Evolutionary conservation across 2,329 filamentous ascomycete genomes (phyloP).

Genomic region (Pyricularia sp.): DNA sequence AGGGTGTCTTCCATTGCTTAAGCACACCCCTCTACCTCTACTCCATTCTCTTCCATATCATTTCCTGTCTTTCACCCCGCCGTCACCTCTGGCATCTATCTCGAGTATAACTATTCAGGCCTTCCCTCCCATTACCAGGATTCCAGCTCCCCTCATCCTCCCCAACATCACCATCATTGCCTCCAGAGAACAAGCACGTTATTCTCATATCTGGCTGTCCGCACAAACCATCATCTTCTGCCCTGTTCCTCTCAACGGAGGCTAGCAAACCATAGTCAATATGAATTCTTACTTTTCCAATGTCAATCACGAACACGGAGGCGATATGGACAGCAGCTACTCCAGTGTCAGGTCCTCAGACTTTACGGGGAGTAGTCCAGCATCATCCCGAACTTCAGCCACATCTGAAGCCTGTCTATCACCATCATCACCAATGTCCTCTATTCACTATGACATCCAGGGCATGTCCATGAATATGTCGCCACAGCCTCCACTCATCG

Average conservation of each 20-base stretch:
- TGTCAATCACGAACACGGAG: background rate
- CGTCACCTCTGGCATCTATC: background rate
- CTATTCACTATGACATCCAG: background rate
- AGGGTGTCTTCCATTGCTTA: background rate
- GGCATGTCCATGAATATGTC: background rate
- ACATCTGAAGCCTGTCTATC: background rate
- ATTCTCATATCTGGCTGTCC: background rate
- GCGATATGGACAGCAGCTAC: conserved; percentile 22
- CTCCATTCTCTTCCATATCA: background rate
- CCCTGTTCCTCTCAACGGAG: too few species aligned
- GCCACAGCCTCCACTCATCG: background rate
- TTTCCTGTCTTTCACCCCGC: background rate
- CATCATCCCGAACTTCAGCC: background rate
- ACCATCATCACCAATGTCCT: background rate
- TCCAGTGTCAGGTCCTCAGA: conserved; percentile 29
- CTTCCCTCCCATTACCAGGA: background rate
- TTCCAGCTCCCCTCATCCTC: background rate
- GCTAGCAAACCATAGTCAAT: background rate
- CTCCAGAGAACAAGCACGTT: background rate
- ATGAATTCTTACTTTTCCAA: background rate
- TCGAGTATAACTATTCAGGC: background rate
- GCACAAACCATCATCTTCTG: background rate
- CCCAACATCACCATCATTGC: background rate
- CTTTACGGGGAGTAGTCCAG: background rate
- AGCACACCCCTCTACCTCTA: background rate